Percentiles rank a stretch among this genome's conserved stretches.
phyloP scores from a whole-genome alignment of 78 protist species.

The Dictyostelium capitatum region DNA sequence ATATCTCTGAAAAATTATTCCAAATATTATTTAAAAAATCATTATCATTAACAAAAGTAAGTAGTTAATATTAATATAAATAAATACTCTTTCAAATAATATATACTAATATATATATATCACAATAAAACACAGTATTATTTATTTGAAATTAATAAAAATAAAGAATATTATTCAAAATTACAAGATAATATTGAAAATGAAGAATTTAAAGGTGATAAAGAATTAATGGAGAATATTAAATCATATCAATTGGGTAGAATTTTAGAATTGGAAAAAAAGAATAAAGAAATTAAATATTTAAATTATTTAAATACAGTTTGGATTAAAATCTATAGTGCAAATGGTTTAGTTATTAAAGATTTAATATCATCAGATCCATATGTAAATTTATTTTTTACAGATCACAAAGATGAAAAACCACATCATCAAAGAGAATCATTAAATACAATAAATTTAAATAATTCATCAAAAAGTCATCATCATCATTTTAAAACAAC shows the following conservation, averaged over 20 bases:
- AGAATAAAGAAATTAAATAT: neutral
- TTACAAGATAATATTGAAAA: constrained; percentile 2
- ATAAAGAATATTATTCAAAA: constrained; percentile 9
- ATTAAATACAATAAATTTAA: neutral
- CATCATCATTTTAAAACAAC: constrained; percentile 35
- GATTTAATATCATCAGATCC: constrained; percentile 24
- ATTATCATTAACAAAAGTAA: constrained; percentile 10
- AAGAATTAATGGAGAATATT: neutral
- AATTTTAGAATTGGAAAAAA: neutral
- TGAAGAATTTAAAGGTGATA: constrained; percentile 23
- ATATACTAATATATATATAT: neutral
- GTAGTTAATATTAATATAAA: neutral
- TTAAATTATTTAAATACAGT: constrained; percentile 6
- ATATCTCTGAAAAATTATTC: constrained; percentile 3
- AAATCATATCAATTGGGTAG: neutral
- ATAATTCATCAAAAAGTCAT: neutral
- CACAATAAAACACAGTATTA: neutral
- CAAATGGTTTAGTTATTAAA: neutral
- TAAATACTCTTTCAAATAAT: too few species aligned
- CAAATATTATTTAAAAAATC: neutral
- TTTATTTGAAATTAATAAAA: constrained; percentile 21
- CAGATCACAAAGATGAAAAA: neutral
- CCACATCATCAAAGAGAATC: constrained; percentile 20
- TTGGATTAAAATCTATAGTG: neutral
- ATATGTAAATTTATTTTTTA: constrained; percentile 14